A percentile compares a stretch with the other conserved stretches of the same genome.
These are phyloP conservation scores for Trypanosoma grayi DNA, from an alignment of 208 protist genomes.

Conservation along the genomic window DNA sequence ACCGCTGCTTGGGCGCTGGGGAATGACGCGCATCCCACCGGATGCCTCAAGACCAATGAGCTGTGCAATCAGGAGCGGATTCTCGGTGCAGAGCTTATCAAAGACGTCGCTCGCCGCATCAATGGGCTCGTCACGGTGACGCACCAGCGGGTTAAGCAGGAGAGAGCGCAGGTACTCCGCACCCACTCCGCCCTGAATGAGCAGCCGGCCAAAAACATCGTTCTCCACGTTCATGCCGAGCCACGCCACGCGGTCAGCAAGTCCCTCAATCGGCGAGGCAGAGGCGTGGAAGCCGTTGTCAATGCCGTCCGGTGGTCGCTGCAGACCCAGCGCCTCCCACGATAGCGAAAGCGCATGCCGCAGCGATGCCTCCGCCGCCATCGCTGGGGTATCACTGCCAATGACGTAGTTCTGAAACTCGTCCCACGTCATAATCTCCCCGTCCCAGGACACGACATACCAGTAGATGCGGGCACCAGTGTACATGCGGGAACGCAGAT, in stretches of 20 bases:
- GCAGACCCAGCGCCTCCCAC: conserved; percentile 67
- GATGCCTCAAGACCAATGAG: conserved; percentile 25
- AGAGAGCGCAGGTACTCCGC: conserved; percentile 38
- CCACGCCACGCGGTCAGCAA: conserved; percentile 84
- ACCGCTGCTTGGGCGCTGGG: not conserved
- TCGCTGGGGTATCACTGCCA: conserved; percentile 52
- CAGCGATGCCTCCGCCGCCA: conserved; percentile 42
- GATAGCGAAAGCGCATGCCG: conserved; percentile 41
- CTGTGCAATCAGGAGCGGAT: conserved; percentile 24
- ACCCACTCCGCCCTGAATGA: conserved; percentile 53
- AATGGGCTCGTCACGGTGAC: conserved; percentile 31
- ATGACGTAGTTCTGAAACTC: conserved; percentile 60
- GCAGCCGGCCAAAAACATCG: conserved; percentile 67
- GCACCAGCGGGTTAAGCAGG: conserved; percentile 49
- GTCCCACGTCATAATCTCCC: conserved; percentile 51
- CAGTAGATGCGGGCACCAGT: conserved; percentile 46
- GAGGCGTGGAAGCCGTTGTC: conserved; percentile 81
- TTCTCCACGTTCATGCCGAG: conserved; percentile 36
- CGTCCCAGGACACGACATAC: conserved; percentile 66
- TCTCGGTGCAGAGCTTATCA: conserved; percentile 34
- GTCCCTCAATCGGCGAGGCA: conserved; percentile 63
- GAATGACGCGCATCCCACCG: conserved; percentile 24
- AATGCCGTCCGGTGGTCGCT: conserved; percentile 49
- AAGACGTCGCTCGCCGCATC: conserved; percentile 27
- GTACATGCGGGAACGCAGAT: conserved; percentile 53